Base-by-base conservation (phyloP, 371 early-diverging fungal species). In the Saksenaea oblongispora region DNA sequence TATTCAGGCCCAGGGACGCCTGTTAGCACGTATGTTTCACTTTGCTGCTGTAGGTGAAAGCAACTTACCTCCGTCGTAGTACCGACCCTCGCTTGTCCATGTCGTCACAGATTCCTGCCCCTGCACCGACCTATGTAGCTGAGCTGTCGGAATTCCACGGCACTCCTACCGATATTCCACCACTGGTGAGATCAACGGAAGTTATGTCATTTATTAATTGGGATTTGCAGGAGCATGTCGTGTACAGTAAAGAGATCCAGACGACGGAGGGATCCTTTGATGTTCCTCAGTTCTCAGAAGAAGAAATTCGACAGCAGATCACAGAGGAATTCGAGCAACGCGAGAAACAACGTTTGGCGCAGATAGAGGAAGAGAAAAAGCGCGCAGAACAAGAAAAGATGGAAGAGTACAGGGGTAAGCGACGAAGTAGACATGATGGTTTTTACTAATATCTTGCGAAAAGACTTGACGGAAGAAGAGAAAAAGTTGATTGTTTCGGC, bases 181-280 rank as follows among this genome's bases (percentile, higher is more conserved):
- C 96, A 4, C 83, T 87, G 80, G 91, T 91, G 74, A 57, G 61
- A 44, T 4, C 10, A 26, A 5, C 17, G 7, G 18, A 18, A 27
- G 39, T 26, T 22, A 59, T 14, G 15, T 2, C 28, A 42, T 3
- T 35, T 34, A 18, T n/a, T 26, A 1, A 47, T 7, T 28, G 36
- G 15, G 28, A 37, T 55, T 56, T 44, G 41, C 63, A 92, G 91
- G 95, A 95, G 79, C 83, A 83, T 54, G 92, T 95, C n/a, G 85
- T 87, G 18, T 96, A 96, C 78, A 91, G 86, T 74, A 96, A 96
- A 74, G 95, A 93, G 65, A 87, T 90, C 15, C 98, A 97, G 67
- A 95, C 96, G 3, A 78, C 84, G 1, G 91, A 87, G 51, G 81
- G 77, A 37, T 79, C 80, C 7, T 80, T 79, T 65, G 90, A 88